Evolutionary conservation across 306 rosid genomes (phyloP).

Genomic region (Vigna nakashimae): DNA sequence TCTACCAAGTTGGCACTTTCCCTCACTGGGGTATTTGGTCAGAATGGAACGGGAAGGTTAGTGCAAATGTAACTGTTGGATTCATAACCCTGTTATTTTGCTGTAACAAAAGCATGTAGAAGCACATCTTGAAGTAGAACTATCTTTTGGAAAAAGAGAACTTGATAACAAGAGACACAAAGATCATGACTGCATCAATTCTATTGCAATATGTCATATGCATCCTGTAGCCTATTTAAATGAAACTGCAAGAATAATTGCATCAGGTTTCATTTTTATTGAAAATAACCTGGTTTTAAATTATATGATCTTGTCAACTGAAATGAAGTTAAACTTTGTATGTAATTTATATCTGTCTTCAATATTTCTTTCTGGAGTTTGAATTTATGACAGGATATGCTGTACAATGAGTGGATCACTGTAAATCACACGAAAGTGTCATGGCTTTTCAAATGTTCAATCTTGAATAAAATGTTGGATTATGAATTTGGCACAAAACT

Average conservation of each 20-base stretch:
- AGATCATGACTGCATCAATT: slow-evolving; percentile 20
- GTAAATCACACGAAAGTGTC: slow-evolving; percentile 3
- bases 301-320: slow-evolving; percentile 1
- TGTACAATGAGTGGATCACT: background rate
- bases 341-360: slow-evolving; percentile 5
- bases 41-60: slow-evolving; percentile 99
- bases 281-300: slow-evolving; percentile 8
- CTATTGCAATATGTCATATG: background rate
- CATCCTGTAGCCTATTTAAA: slow-evolving; percentile 1
- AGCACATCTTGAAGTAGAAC: slow-evolving; percentile 31
- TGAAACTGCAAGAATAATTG: slow-evolving; percentile 15
- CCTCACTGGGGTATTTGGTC: slow-evolving; percentile 99
- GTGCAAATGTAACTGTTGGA: slow-evolving; percentile 47
- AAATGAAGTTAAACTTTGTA: slow-evolving; percentile 11
- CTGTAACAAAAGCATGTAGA: slow-evolving; percentile 18
- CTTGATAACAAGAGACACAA: slow-evolving; percentile 2
- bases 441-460: slow-evolving; percentile 21
- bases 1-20: slow-evolving; percentile 94
- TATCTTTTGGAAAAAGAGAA: slow-evolving; percentile 23
- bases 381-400: slow-evolving; percentile 3
- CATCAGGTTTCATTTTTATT: slow-evolving; percentile 28
- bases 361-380: background rate
- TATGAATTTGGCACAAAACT: slow-evolving; percentile 3
- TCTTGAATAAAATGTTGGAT: slow-evolving; percentile 7
- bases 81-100: slow-evolving; percentile 20